Evolutionary conservation across 805 yeast species (phyloP).

Genomic region (Tetrapisispora namnaoensis): DNA sequence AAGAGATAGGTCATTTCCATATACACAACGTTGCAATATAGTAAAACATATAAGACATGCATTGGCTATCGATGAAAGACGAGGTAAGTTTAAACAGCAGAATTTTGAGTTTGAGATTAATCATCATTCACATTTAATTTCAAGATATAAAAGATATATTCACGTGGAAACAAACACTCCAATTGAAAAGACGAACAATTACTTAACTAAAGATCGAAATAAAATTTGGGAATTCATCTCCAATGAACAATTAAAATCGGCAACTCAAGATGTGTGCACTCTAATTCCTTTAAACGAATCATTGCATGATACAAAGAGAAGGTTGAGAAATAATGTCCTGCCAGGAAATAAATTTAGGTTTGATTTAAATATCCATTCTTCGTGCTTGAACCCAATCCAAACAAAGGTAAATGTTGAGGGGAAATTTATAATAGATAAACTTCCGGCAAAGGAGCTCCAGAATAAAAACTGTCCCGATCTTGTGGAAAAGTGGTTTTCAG

Average conservation of each 20-base stretch:
- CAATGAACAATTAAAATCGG: background rate
- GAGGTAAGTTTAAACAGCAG: constrained; percentile 53
- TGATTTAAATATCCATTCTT: background rate
- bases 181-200: background rate
- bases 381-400: background rate
- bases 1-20: constrained; percentile 50
- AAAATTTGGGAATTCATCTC: background rate
- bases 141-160: background rate
- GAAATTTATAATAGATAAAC: background rate
- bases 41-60: constrained; percentile 60
- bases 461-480: constrained; percentile 14
- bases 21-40: constrained; percentile 38
- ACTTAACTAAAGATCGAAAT: background rate
- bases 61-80: constrained; percentile 54
- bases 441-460: background rate
- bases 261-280: background rate
- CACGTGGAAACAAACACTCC: constrained; percentile 5
- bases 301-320: background rate
- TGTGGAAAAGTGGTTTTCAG: constrained; percentile 56
- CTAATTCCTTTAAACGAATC: background rate
- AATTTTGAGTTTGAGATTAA: constrained; percentile 39
- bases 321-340: too few species aligned
- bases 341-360: background rate
- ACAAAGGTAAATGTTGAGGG: constrained; percentile 1
- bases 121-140: constrained; percentile 22